These are phyloP conservation scores for Nevesoporus exiguus DNA, from an alignment of 768 basidiomycete genomes.

Conservation along the genomic window DNA sequence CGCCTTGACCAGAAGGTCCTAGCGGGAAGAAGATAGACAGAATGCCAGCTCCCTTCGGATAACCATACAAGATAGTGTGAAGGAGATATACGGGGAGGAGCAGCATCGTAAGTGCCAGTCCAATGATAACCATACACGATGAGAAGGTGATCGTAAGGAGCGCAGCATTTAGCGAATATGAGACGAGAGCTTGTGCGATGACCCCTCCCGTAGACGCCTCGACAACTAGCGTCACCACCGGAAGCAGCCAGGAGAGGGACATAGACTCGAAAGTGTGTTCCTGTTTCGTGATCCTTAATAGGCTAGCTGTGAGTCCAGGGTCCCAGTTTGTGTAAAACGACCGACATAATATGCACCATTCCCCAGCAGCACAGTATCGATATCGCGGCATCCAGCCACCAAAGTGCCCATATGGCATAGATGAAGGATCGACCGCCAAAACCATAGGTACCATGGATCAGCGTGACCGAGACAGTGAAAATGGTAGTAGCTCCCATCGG, in stretches of 20 bases:
- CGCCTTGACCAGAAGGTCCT: conserved; percentile 70
- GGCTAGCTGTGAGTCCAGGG: background rate
- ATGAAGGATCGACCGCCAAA: conserved; percentile 54
- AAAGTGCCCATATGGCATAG: conserved; percentile 56
- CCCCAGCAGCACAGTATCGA: conserved; percentile 60
- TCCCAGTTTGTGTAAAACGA: conserved; percentile 20
- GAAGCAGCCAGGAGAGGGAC: conserved; percentile 70
- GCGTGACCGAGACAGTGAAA: conserved; percentile 46
- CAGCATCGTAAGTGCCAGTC: conserved; percentile 61
- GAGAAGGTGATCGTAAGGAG: conserved; percentile 53
- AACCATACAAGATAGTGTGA: conserved; percentile 55
- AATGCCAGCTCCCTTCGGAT: conserved; percentile 45
- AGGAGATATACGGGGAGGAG: conserved; percentile 62
- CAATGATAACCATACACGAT: conserved; percentile 52
- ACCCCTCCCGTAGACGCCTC: conserved; percentile 64
- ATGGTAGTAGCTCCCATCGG: conserved; percentile 64
- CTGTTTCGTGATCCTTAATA: conserved; percentile 53
- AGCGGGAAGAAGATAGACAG: conserved; percentile 69
- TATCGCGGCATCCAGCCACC: conserved; percentile 64
- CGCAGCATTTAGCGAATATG: conserved; percentile 45
- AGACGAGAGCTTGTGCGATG: conserved; percentile 47
- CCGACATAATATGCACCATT: conserved; percentile 65
- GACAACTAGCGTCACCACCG: conserved; percentile 71
- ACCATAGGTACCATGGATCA: conserved; percentile 41
- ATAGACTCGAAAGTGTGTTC: conserved; percentile 52